phyloP scores from a whole-genome alignment of 441 rosid genomes.

The Eruca vesicaria region DNA sequence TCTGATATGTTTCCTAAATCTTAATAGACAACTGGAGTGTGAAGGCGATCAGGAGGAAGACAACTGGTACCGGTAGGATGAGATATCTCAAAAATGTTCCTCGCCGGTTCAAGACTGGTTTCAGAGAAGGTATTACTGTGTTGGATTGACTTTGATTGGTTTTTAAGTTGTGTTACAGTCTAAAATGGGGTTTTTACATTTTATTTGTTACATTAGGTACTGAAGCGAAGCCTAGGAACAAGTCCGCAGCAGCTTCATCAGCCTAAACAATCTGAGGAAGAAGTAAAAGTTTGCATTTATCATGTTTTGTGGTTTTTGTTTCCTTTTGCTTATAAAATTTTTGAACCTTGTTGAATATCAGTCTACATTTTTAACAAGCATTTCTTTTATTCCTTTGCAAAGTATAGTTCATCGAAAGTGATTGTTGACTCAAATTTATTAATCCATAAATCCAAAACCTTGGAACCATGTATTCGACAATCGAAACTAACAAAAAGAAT shows the following conservation, averaged over 20 bases:
- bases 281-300: not conserved
- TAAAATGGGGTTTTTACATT: not conserved
- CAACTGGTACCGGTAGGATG: slow-evolving; percentile 64
- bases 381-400: not conserved
- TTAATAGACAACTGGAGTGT: slow-evolving; percentile 58
- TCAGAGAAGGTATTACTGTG: slow-evolving; percentile 47
- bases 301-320: slow-evolving; percentile 11
- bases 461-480: no score
- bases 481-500: no score
- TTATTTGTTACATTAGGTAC: slow-evolving; percentile 19
- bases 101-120: slow-evolving; percentile 59
- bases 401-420: not conserved
- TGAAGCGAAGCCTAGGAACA: slow-evolving; percentile 39
- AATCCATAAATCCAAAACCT: no score
- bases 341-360: not conserved
- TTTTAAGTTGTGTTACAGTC: not conserved
- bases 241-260: slow-evolving; percentile 26
- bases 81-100: slow-evolving; percentile 60
- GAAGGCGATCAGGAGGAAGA: slow-evolving; percentile 61
- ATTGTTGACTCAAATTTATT: not conserved
- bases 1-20: not conserved
- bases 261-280: not conserved
- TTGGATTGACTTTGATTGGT: not conserved
- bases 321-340: not conserved
- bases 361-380: not conserved